Percentiles rank a stretch among this genome's conserved stretches.
Conservation (phyloP, 768 basidiomycete genomes). For the Clathrus columnatus region DNA sequence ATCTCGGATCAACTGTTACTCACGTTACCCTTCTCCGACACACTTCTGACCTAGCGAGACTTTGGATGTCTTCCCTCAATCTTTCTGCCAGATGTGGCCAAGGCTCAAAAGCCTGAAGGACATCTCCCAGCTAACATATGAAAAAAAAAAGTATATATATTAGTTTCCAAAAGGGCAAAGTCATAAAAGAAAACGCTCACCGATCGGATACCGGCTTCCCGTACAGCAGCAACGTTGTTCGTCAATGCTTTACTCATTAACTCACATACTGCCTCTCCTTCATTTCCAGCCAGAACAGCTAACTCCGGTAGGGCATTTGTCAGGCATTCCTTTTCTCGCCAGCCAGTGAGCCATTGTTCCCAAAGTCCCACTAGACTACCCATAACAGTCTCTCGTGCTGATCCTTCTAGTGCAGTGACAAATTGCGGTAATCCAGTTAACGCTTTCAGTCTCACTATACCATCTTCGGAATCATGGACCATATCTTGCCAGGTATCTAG, state of each 20-base stretch:
- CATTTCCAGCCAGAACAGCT: constrained; percentile 28
- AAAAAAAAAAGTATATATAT: constrained; percentile 17
- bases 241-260: constrained; percentile 56
- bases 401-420: constrained; percentile 39
- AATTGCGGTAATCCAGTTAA: constrained; percentile 59
- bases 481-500: constrained; percentile 60
- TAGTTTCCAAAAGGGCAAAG: constrained; percentile 14
- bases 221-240: constrained; percentile 77
- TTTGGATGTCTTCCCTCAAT: constrained; percentile 34
- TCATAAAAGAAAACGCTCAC: constrained; percentile 37
- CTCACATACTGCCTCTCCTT: constrained; percentile 37
- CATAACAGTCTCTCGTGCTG: constrained; percentile 36
- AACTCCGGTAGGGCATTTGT: constrained; percentile 48
- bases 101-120: constrained; percentile 33
- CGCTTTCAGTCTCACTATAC: constrained; percentile 61
- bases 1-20: constrained; percentile 20
- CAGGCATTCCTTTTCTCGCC: constrained; percentile 75
- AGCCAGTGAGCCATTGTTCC: constrained; percentile 53
- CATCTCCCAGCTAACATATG: constrained; percentile 35
- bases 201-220: constrained; percentile 59
- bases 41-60: constrained; percentile 37
- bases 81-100: constrained; percentile 27
- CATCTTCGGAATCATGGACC: constrained; percentile 46
- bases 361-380: constrained; percentile 40
- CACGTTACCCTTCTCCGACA: constrained; percentile 68